Percentiles rank a stretch among this genome's conserved stretches.
Conservation (phyloP, 2,329 filamentous ascomycete genomes). For the Gyromitra esculenta region DNA sequence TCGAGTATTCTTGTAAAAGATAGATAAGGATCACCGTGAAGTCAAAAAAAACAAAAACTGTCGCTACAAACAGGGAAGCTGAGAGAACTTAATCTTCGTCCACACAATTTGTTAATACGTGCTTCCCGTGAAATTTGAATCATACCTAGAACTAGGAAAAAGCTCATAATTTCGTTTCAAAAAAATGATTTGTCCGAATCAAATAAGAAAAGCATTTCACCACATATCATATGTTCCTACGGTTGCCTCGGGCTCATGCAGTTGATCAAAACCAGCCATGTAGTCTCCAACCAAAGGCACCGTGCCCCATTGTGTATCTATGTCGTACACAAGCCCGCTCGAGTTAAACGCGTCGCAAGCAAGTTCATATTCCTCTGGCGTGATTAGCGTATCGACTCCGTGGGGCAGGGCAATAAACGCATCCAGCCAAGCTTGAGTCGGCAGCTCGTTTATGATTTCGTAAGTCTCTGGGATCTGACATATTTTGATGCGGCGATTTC, state of each 20-base stretch:
- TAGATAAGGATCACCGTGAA: neutral
- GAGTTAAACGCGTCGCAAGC: neutral
- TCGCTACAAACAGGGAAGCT: neutral
- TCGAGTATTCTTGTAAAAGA: too few relatives aligned
- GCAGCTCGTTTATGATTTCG: neutral
- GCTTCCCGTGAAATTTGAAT: neutral
- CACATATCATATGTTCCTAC: neutral
- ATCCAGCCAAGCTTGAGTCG: slow-evolving; percentile 2
- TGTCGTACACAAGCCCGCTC: slow-evolving; percentile 1
- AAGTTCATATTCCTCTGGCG: slow-evolving; percentile 13
- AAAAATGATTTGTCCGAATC: neutral
- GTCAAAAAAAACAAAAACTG: neutral
- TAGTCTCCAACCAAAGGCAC: neutral
- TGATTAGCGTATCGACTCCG: neutral
- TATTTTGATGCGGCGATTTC: neutral
- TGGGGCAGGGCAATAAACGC: slow-evolving; percentile 11
- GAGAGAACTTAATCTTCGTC: neutral
- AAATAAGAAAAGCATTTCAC: slow-evolving; percentile 6
- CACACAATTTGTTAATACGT: neutral
- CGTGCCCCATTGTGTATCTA: slow-evolving; percentile 1
- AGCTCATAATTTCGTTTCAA: neutral
- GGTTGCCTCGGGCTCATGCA: neutral
- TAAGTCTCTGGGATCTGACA: neutral
- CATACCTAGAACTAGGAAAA: neutral
- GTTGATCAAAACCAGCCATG: neutral